Evolutionary conservation across 257 asterid species (phyloP), one percentile per base, ranked within the genome.

Genomic region (Misopates orontium): DNA sequence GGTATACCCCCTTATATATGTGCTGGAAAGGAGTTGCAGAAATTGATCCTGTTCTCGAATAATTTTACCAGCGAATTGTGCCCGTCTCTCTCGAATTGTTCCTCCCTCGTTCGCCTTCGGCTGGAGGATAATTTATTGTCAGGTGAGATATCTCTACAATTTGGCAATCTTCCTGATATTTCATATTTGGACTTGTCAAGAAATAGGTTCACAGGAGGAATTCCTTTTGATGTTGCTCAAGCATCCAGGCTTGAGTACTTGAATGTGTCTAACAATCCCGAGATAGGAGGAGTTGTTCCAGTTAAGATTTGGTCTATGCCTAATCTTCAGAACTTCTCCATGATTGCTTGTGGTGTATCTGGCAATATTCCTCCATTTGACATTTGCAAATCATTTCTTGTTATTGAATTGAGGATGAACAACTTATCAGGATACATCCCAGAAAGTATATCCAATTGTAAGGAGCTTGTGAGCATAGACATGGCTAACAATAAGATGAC

Each of bases 91-190:
- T 80, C 95, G 39, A 88, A 90, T 51, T 94, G 99, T 70, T 78
- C 96, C 9, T 85, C 96, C 36, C 88, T 94, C 1, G 80, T 86
- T 88, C 97, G 99, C 15, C 80, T 94, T 61, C 86, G 99, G 0
- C 71, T 90, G 8, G 99, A 94, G 64, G 95, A 85, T 31, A 94
- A 94, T 75, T 74, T 59, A 4, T 83, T 94, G 66, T 83, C 97
- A 51, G 96, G 99, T 70, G 87, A 86, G 28, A 75, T 94, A 62
- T 82, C 96, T 25, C 73, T 84, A 63, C 73, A 70, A 10, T 86
- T 88, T 69, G 78, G 79, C 41, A 80, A 76, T 54, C 73, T 83
- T 48, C 64, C 76, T 4, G 79, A 71, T 31, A 63, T 87, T 56
- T 73, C 96, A 7, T 94, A 90, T 60, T 79, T 86, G 76, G 99